Evolutionary conservation across 352 stramenopile species (phyloP).

Genomic region (Pelagophyceae sp.): DNA sequence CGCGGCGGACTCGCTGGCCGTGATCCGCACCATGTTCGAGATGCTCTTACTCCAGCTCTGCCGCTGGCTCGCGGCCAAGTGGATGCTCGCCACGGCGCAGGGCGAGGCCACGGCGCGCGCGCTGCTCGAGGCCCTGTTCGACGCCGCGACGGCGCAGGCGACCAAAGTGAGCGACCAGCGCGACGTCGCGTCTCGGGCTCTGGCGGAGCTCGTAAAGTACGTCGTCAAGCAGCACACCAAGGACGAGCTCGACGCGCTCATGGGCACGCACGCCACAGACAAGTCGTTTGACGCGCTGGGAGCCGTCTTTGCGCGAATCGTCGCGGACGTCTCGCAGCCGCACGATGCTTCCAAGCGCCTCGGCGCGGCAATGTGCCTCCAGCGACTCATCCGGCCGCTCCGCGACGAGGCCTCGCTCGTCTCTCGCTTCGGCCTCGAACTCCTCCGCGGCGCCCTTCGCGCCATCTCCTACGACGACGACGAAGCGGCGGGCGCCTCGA

Average conservation of each 20-base stretch:
- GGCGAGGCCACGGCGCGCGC: not conserved
- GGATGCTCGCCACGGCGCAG: not conserved
- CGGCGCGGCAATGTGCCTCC: not conserved
- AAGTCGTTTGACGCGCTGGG: not conserved
- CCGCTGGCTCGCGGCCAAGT: not conserved
- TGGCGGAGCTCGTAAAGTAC: slow-evolving; percentile 11
- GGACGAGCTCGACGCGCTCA: not conserved
- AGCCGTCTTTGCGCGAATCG: not conserved
- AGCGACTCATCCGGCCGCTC: not conserved
- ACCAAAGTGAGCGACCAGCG: not conserved
- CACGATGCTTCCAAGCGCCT: not conserved
- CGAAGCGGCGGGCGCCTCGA: not conserved
- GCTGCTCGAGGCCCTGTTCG: not conserved
- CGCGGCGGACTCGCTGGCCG: not conserved
- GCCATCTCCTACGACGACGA: not conserved
- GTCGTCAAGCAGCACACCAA: not conserved
- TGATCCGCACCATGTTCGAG: not conserved
- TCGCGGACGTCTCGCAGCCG: not conserved
- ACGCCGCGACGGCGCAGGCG: not conserved
- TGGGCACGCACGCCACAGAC: not conserved
- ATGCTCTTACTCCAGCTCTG: not conserved
- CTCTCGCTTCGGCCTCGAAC: not conserved
- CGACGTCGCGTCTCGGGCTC: not conserved
- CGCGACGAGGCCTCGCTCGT: not conserved
- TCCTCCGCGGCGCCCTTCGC: not conserved